Evolutionary conservation across 768 basidiomycete genomes (phyloP), one percentile per base, ranked within the genome.

Genomic region (Trametes punicea): DNA sequence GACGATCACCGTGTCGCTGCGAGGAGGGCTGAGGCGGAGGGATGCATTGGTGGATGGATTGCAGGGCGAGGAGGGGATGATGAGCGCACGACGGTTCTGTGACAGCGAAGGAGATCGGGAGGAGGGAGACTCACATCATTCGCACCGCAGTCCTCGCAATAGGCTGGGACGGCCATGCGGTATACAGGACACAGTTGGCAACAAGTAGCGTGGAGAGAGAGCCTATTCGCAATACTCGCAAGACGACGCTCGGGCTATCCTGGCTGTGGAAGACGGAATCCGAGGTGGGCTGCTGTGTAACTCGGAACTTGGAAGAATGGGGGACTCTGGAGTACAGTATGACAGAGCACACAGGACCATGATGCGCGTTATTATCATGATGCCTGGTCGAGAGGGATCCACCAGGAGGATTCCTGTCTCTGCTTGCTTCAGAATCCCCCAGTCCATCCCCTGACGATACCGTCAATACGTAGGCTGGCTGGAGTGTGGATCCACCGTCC

Each of bases 61-160:
- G n/a, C n/a, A n/a, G n/a, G n/a, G n/a, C n/a, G n/a, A n/a, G n/a
- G n/a, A 21, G 48, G 23, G 23, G 26, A 51, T 52, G 56, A 52
- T 51, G 38, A 57, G 49, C 49, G 49, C 51, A 46, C 44, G 36
- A 15, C 16, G 13, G 49, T 45, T 45, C 45, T 46, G 49, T 51
- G 49, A 57, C 56, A 57, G 50, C 36, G 48, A 57, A 45, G 38
- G 33, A 52, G 51, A 52, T 51, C 46, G 49, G 46, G 34, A n/a
- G n/a, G n/a, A n/a, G 34, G 42, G 49, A 39, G 41, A 40, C 57
- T 53, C 51, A 58, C 57, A 57, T 57, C 50, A 52, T 58, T 51
- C 42, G 50, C 40, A 46, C n/a, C n/a, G n/a, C 57, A 53, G 23
- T 48, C 41, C 21, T 9, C 31, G 51, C 57, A 58, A 18, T 46